Conservation (phyloP, 257 asterid species). For the Solanum corneliomulleri region DNA sequence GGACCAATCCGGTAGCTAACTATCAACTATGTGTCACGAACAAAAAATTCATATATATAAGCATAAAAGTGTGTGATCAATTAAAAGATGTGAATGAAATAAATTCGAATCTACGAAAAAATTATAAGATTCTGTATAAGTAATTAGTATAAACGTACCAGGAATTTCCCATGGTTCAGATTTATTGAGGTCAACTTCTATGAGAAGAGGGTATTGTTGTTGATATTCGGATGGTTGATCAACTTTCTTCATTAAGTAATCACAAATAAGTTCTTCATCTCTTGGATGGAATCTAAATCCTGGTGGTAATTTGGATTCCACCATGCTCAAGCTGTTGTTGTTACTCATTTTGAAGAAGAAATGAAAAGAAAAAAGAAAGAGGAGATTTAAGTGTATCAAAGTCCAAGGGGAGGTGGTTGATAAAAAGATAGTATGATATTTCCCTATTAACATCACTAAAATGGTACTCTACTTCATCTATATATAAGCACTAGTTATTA, state of each 20-base stretch:
- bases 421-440: not conserved
- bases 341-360: constrained; percentile 30
- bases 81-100: not conserved
- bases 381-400: not conserved
- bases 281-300: constrained; percentile 84
- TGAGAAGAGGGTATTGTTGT: constrained; percentile 27
- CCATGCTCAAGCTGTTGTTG: constrained; percentile 33
- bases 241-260: constrained; percentile 63
- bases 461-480: not conserved
- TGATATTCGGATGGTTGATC: not conserved
- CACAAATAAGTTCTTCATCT: constrained; percentile 78
- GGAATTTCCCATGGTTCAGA: constrained; percentile 98
- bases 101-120: not conserved
- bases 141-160: constrained; percentile 14
- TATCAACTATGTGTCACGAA: not conserved
- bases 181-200: constrained; percentile 78
- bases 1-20: not conserved
- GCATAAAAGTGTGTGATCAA: not conserved
- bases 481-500: not conserved
- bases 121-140: not conserved
- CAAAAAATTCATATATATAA: not conserved
- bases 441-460: not conserved
- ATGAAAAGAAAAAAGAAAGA: not conserved
- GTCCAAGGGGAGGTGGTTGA: not conserved
- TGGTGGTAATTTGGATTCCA: constrained; percentile 83